Base-by-base conservation (phyloP, 805 yeast species). In the Grigorovia transvaalensis region DNA sequence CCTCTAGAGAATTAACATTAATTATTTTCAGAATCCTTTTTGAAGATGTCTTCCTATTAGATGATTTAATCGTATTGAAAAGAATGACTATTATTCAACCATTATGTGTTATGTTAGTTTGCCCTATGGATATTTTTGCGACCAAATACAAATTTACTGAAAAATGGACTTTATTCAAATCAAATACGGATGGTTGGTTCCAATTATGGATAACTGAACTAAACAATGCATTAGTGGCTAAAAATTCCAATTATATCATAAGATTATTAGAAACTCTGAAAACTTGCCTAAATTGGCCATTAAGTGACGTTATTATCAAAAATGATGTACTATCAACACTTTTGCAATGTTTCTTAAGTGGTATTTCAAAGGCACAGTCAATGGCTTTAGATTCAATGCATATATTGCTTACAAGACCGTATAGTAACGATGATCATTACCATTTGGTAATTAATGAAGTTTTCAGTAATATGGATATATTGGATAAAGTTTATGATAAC, bases 301-400 rank as follows among this genome's bases (percentile, higher is more conserved):
- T 86, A 49, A 91, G 96, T 2, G 73, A 79, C 15, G 81, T 90
- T 0, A 76, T 91, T 50, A 77, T 83, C 45, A 71, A 76, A 44
- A 81, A 85, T 49, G 80, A 86, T 49, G 75, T 88, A 9, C 74
- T 88, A 58, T 74, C 76, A 44, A 77, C 84, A 13, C 71, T 93
- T 44, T 75, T 88, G 53, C 69, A 68, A 53, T 76, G 87, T 35
- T 71, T 88, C 50, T 68, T 79, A 43, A 70, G 82, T 8, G 73
- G 78, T 33, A 82, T 84, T 59, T 78, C 83, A 45, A 78, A 79
- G 56, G 78, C 91, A 48, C 84, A 88, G 63, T 84, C 88, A 0
- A 75, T 90, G 54, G 89, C 96, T 0, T 81, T 90, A 46, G 99
- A 93, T 64, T 88, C 96, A 62, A 75, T 93, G 55, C 96, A 93